Conservation (phyloP, 768 basidiomycete species). For the Trametes meyenii region DNA sequence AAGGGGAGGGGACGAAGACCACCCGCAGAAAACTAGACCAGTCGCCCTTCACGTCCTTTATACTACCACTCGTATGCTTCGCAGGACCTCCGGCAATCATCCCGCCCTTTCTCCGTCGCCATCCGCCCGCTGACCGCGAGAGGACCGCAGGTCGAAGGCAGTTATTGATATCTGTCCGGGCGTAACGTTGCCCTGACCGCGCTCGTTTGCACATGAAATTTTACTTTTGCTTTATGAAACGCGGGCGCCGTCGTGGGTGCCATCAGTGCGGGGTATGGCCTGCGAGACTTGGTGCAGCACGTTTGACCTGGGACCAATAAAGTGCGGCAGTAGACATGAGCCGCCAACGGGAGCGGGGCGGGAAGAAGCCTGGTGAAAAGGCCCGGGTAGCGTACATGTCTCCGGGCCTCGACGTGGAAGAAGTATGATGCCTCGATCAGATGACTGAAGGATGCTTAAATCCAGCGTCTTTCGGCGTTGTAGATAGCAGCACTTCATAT, state of each 20-base stretch:
- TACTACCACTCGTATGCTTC: constrained; percentile 4
- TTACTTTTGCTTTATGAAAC: background rate
- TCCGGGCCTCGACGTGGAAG: constrained; percentile 8
- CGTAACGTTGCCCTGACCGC: constrained; percentile 1
- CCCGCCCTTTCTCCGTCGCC: constrained; percentile 20
- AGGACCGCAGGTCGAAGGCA: constrained; percentile 3
- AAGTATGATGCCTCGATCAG: background rate
- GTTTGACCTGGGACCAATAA: background rate
- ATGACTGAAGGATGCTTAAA: constrained; percentile 9
- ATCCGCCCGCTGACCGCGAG: constrained; percentile 5
- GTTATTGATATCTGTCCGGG: constrained; percentile 1
- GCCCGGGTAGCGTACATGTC: constrained; percentile 2
- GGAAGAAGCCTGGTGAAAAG: constrained; percentile 2
- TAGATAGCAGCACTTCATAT: constrained; percentile 4
- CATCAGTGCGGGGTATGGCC: constrained; percentile 9
- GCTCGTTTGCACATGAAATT: background rate
- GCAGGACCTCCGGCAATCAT: constrained; percentile 15
- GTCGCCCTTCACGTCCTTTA: constrained; percentile 4
- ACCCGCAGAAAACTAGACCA: background rate
- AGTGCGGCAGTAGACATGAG: background rate
- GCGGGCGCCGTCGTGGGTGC: background rate
- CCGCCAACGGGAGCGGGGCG: constrained; percentile 1
- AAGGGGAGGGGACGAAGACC: constrained; percentile 6
- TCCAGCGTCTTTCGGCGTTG: background rate
- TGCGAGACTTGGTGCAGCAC: background rate